Conservation (phyloP, 2,329 filamentous ascomycete genomes). For the Aaosphaeria pasadenensis region DNA sequence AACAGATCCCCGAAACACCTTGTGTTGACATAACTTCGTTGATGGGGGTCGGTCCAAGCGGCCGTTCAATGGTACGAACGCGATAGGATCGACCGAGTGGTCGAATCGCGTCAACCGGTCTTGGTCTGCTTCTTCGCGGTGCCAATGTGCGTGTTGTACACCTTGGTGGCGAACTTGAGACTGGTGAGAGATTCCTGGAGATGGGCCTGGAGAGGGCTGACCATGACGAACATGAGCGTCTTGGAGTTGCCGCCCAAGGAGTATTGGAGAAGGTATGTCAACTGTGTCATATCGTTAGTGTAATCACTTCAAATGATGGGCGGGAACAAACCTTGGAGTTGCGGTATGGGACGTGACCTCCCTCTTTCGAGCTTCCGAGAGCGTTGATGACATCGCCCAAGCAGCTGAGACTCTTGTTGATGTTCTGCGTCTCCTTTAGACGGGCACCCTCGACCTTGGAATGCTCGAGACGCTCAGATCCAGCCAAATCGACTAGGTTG, state of each 20-base stretch:
- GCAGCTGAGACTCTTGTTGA: slow-evolving; percentile 92
- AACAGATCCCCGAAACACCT: no score
- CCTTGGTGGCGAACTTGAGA: slow-evolving; percentile 93
- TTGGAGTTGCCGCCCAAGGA: slow-evolving; percentile 93
- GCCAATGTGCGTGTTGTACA: slow-evolving; percentile 88
- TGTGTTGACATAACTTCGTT: no score
- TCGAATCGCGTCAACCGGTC: slow-evolving; percentile 11
- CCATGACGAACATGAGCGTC: slow-evolving; percentile 99
- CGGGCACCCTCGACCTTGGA: slow-evolving; percentile 82
- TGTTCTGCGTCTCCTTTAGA: slow-evolving; percentile 91
- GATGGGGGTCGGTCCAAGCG: no score
- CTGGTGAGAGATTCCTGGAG: slow-evolving; percentile 91
- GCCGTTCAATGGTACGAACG: no score
- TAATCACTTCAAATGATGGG: neutral
- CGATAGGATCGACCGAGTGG: no score
- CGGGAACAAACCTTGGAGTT: slow-evolving; percentile 74
- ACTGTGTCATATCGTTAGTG: slow-evolving; percentile 40
- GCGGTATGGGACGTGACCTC: slow-evolving; percentile 82
- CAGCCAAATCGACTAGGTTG: slow-evolving; percentile 93
- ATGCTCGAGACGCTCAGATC: slow-evolving; percentile 85
- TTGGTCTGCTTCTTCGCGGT: slow-evolving; percentile 76
- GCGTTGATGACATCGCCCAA: slow-evolving; percentile 93
- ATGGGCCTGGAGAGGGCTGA: slow-evolving; percentile 86
- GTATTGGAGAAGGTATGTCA: slow-evolving; percentile 93
- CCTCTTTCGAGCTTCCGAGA: slow-evolving; percentile 76